Base-by-base conservation (phyloP, 257 asterid species). In the Cynanchum wilfordii region DNA sequence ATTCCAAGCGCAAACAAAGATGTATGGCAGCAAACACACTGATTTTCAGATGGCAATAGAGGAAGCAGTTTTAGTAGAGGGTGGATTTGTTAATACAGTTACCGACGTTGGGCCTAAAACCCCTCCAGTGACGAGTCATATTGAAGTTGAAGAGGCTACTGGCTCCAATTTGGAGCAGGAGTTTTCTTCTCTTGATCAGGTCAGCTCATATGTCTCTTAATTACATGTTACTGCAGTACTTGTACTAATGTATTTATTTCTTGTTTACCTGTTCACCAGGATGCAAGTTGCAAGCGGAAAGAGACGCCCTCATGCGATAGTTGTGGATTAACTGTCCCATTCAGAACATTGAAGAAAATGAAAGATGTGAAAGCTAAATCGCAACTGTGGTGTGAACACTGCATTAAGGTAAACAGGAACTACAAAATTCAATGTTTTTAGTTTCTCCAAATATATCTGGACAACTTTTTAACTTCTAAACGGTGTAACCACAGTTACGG, bases 1-100 rank as follows among this genome's bases (percentile, higher is more conserved):
- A 75, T 95, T 90, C 86, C 96, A 83, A 87, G 98, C 88, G 57
- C 99, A 92, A 87, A 95, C 96, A 30, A 91, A 86, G 85, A 82
- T 95, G 86, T 84, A 85, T 76, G 99, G 99, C 69, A 89, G 97
- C 88, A 95, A 88, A 85, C 92, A 91, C 24, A 75, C 69, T 66
- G 97, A 92, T 82, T 92, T 92, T 73, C 86, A 58, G 19, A 30
- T 13, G 77, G 99, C 99, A 70, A 86, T 95, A 75, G 98, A 92
- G 82, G 99, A 95, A 85, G 98, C 96, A 40, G 44, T 90, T 82
- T 62, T 85, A 76, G 91, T 86, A 25, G 94, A 86, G 68, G 80
- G 78, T 80, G 94, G 97, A 20, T 78, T 70, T 77, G 71, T 73
- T 2, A 69, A 83, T 64, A 60, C 87, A 11, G 69, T 59, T 38